A percentile compares a stretch with the other conserved stretches of the same genome.
Conservation (phyloP, 768 basidiomycete species). For the Roridomyces roridus region DNA sequence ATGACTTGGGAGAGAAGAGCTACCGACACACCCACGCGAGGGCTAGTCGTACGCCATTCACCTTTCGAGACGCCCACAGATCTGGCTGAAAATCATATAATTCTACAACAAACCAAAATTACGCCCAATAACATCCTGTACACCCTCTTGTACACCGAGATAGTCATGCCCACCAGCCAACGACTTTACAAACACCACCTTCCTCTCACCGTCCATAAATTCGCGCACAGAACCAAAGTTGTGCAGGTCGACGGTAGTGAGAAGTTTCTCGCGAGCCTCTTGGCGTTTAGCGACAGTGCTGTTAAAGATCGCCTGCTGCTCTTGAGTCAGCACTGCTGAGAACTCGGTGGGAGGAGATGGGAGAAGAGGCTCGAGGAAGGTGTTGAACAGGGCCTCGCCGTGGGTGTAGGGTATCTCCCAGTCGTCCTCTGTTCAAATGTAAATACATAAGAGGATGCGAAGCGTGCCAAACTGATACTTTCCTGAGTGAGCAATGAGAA, state of each 20-base stretch:
- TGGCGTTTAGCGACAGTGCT: slow-evolving; percentile 46
- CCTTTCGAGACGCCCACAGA: too few relatives aligned
- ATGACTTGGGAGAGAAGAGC: too few relatives aligned
- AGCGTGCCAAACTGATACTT: slow-evolving; percentile 36
- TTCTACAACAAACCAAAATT: slow-evolving; percentile 36
- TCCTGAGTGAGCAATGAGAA: slow-evolving; percentile 81
- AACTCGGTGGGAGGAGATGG: slow-evolving; percentile 48
- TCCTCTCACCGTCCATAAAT: slow-evolving; percentile 49
- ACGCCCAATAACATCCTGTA: slow-evolving; percentile 67
- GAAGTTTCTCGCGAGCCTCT: slow-evolving; percentile 47
- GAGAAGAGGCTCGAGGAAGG: slow-evolving; percentile 67
- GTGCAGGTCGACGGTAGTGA: slow-evolving; percentile 51
- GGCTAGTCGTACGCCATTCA: too few relatives aligned
- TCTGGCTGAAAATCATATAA: too few relatives aligned
- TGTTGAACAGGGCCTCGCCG: slow-evolving; percentile 69
- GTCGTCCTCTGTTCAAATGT: slow-evolving; percentile 64
- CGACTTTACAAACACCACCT: slow-evolving; percentile 66
- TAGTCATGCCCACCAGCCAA: slow-evolving; percentile 67
- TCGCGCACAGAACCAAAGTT: slow-evolving; percentile 59
- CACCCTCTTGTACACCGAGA: slow-evolving; percentile 70
- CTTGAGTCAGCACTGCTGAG: slow-evolving; percentile 35
- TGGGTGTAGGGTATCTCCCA: slow-evolving; percentile 75
- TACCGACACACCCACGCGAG: too few relatives aligned
- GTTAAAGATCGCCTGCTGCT: slow-evolving; percentile 53
- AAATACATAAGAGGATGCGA: not conserved